Evolutionary conservation across 2,329 filamentous ascomycete genomes (phyloP).

Genomic region (Didymella pinodella): DNA sequence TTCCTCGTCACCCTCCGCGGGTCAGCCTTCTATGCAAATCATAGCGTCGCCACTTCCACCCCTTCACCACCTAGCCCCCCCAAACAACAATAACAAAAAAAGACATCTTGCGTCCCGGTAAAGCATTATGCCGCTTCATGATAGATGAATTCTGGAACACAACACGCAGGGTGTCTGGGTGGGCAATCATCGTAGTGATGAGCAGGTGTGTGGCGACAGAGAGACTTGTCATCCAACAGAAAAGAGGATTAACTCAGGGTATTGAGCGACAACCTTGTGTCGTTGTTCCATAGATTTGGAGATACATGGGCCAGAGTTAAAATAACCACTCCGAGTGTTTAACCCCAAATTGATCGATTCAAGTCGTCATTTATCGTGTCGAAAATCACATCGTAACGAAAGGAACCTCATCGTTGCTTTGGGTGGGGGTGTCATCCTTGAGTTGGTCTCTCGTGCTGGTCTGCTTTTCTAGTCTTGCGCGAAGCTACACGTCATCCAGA

Average conservation of each 20-base stretch:
- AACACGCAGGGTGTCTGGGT: neutral
- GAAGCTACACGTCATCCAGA: conserved; percentile 24
- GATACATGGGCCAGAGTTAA: neutral
- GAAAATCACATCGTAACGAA: neutral
- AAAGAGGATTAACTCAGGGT: neutral
- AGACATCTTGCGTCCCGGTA: neutral
- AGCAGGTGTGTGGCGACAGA: neutral
- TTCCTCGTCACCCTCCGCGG: neutral
- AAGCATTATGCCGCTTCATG: neutral
- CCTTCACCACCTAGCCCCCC: neutral
- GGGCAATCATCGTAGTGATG: neutral
- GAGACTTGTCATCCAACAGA: neutral
- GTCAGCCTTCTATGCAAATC: neutral
- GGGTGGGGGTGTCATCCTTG: neutral
- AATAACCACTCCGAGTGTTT: neutral
- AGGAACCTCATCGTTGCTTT: neutral
- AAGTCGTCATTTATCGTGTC: neutral
- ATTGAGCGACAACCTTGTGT: neutral
- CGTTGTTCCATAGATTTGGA: neutral
- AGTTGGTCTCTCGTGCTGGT: neutral
- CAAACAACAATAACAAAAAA: no score
- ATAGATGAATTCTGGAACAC: neutral
- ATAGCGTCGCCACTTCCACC: neutral
- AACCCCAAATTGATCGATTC: neutral
- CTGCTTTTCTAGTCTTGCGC: neutral